phyloP scores from a whole-genome alignment of 1,284 basidiomycete species.

The Salmacisia buchloeana region DNA sequence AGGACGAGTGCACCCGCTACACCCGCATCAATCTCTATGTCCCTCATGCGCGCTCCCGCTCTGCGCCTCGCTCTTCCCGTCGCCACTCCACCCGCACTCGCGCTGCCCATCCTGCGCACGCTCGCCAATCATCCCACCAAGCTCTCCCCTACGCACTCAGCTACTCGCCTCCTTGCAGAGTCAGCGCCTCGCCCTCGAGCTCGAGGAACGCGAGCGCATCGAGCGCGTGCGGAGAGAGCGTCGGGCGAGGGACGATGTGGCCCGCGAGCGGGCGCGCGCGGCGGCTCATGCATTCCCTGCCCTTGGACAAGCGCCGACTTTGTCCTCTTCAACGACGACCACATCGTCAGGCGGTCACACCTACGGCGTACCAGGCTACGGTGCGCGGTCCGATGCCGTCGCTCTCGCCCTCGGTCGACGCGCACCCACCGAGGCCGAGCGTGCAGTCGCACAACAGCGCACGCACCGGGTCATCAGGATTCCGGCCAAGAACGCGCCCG shows the following conservation, averaged over 20 bases:
- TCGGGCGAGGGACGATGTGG: background rate
- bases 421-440: background rate
- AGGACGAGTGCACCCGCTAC: background rate
- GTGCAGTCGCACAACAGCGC: background rate
- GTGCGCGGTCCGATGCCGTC: background rate
- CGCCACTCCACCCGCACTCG: slow-evolving; percentile 26
- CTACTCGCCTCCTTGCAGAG: slow-evolving; percentile 35
- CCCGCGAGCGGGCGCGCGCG: background rate
- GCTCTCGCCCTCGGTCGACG: background rate
- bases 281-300: background rate
- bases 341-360: background rate
- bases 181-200: slow-evolving; percentile 47
- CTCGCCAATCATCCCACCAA: background rate
- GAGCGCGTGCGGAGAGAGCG: slow-evolving; percentile 36
- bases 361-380: background rate
- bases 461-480: background rate
- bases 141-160: slow-evolving; percentile 23
- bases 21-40: slow-evolving; percentile 1
- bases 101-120: slow-evolving; percentile 15
- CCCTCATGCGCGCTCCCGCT: slow-evolving; percentile 7
- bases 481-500: background rate
- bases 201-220: slow-evolving; percentile 36
- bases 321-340: background rate
- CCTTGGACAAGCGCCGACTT: background rate
- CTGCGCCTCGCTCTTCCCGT: slow-evolving; percentile 31